phyloP scores from a whole-genome alignment of 345 rosid species.

The Chamaenerion angustifolium region DNA sequence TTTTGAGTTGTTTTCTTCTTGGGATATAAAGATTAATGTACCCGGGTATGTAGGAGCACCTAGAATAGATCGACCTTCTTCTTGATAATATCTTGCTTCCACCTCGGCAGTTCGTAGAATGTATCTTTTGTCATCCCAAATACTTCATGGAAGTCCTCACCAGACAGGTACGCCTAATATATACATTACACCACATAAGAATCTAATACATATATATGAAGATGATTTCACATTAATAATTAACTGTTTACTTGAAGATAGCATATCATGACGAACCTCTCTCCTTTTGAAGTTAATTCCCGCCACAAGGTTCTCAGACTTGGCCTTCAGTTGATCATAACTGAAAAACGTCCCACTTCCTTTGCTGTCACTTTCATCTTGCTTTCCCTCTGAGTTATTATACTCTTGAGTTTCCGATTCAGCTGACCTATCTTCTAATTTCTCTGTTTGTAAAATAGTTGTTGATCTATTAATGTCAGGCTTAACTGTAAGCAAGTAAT shows the following conservation, averaged over 20 bases:
- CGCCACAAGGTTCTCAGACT: slow-evolving; percentile 69
- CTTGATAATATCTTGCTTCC: slow-evolving; percentile 97
- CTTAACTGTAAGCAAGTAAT: no score
- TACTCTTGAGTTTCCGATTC: slow-evolving; percentile 38
- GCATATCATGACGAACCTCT: slow-evolving; percentile 47
- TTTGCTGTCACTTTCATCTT: slow-evolving; percentile 25
- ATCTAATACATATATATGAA: no score
- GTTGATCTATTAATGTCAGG: no score
- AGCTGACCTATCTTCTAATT: slow-evolving; percentile 24
- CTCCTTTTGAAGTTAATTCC: slow-evolving; percentile 85
- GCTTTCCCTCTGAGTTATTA: slow-evolving; percentile 29
- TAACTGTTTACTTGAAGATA: no score
- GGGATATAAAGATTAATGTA: no score
- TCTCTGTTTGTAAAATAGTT: slow-evolving; percentile 3
- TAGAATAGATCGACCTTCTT: slow-evolving; percentile 72
- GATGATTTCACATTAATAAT: no score
- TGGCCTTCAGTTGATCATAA: slow-evolving; percentile 76
- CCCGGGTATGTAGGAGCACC: slow-evolving; percentile 1
- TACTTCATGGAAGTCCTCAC: slow-evolving; percentile 61
- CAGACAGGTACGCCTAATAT: slow-evolving; percentile 66
- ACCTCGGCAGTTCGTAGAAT: slow-evolving; percentile 70
- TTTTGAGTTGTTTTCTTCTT: no score
- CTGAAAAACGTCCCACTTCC: slow-evolving; percentile 37
- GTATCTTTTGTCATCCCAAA: slow-evolving; percentile 66
- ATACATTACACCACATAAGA: no score